A percentile compares a stretch with the other conserved stretches of the same genome.
These are phyloP conservation scores for Hevea brasiliensis DNA, from an alignment of 345 rosid genomes.

Conservation along the genomic window DNA sequence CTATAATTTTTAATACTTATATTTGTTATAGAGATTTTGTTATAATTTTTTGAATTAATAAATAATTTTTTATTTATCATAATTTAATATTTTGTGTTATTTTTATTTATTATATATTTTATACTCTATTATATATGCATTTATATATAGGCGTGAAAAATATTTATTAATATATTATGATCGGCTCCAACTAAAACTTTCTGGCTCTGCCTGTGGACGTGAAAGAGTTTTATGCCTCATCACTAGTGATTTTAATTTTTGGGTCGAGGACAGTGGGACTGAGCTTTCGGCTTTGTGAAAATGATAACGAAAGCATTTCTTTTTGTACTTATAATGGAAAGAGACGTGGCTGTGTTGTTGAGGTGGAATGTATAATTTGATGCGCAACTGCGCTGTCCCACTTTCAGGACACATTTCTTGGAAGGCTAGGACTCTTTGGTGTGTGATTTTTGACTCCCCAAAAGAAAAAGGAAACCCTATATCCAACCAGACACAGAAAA, in stretches of 20 bases:
- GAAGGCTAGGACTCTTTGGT: conserved; percentile 8
- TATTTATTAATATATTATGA: too few relatives aligned
- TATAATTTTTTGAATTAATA: too few relatives aligned
- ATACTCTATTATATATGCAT: too few relatives aligned
- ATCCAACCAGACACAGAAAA: conserved; percentile 11
- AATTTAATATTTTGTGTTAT: too few relatives aligned
- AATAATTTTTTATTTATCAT: too few relatives aligned
- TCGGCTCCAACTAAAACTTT: too few relatives aligned
- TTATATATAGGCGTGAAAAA: too few relatives aligned
- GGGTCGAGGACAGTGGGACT: conserved; percentile 5
- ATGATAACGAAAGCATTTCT: neutral
- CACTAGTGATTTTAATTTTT: neutral
- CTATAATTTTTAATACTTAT: too few relatives aligned
- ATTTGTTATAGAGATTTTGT: too few relatives aligned
- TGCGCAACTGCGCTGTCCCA: conserved; percentile 30
- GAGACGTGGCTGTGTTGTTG: neutral
- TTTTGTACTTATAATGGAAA: conserved; percentile 5
- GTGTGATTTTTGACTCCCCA: conserved; percentile 20
- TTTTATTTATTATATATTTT: too few relatives aligned
- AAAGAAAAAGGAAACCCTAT: neutral
- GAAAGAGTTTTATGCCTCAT: too few relatives aligned
- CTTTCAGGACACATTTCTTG: conserved; percentile 27
- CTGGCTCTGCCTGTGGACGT: too few relatives aligned
- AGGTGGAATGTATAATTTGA: conserved; percentile 10
- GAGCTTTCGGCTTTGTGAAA: conserved; percentile 20